phyloP scores from a whole-genome alignment of 2,329 filamentous ascomycete genomes.

The Aspergillus vadensis region DNA sequence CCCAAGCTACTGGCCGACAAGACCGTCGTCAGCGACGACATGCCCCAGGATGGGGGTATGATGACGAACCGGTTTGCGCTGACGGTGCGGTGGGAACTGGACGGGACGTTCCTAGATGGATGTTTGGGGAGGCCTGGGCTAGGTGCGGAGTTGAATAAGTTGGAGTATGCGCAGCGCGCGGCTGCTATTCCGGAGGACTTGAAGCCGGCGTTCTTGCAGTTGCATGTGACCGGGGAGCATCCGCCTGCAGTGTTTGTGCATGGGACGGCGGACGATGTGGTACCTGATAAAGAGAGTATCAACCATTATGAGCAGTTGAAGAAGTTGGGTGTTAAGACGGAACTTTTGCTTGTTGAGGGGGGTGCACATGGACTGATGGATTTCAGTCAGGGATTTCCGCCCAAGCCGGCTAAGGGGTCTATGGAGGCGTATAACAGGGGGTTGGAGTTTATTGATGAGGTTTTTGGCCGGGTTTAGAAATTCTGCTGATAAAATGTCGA shows the following conservation, averaged over 20 bases:
- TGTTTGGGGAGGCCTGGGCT: slow-evolving; percentile 19
- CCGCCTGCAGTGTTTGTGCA: slow-evolving; percentile 27
- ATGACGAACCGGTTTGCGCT: slow-evolving; percentile 22
- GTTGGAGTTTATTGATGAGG: slow-evolving; percentile 20
- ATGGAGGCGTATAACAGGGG: slow-evolving; percentile 22
- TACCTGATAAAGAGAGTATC: slow-evolving; percentile 21
- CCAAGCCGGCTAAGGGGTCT: not conserved
- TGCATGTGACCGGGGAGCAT: slow-evolving; percentile 18
- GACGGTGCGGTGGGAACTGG: slow-evolving; percentile 24
- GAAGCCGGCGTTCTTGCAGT: slow-evolving; percentile 19
- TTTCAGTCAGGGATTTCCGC: slow-evolving; percentile 7
- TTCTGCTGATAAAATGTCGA: too few species aligned
- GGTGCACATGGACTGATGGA: slow-evolving; percentile 21
- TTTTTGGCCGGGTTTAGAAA: slow-evolving; percentile 2
- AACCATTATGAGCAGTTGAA: slow-evolving; percentile 21
- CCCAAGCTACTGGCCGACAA: slow-evolving; percentile 19
- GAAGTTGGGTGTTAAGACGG: slow-evolving; percentile 16
- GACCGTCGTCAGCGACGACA: slow-evolving; percentile 25
- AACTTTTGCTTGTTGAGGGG: slow-evolving; percentile 19
- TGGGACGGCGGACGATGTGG: slow-evolving; percentile 26
- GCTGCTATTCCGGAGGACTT: slow-evolving; percentile 16
- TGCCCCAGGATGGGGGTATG: not conserved
- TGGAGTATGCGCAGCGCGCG: slow-evolving; percentile 16
- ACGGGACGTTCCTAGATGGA: slow-evolving; percentile 24
- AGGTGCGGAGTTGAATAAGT: slow-evolving; percentile 11